phyloP scores from a whole-genome alignment of 495 filamentous ascomycete genomes.

The Neurospora sp. region DNA sequence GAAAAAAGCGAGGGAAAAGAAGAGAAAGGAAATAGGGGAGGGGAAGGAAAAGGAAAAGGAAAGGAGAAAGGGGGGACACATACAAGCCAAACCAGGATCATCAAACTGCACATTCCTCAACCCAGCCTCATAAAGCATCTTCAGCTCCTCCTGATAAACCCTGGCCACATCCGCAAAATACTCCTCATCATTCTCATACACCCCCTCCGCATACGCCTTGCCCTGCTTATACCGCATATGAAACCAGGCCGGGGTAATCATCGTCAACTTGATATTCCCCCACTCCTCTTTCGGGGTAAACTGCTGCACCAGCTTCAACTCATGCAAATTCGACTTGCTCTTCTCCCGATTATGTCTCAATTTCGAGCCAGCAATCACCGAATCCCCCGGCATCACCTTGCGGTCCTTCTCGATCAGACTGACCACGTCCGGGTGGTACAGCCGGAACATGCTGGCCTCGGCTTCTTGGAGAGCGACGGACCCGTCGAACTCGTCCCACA shows the following conservation, averaged over 20 bases:
- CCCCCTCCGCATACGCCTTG: slow-evolving; percentile 53
- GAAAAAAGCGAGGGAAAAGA: neutral
- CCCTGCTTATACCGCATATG: slow-evolving; percentile 65
- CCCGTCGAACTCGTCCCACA: slow-evolving; percentile 68
- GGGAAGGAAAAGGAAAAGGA: neutral
- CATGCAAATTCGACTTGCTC: slow-evolving; percentile 57
- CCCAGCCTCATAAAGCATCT: slow-evolving; percentile 58
- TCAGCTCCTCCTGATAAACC: slow-evolving; percentile 56
- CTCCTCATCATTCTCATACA: slow-evolving; percentile 56
- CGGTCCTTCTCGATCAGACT: slow-evolving; percentile 50
- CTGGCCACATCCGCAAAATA: slow-evolving; percentile 68
- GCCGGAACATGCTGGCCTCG: slow-evolving; percentile 58
- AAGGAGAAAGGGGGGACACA: slow-evolving; percentile 15
- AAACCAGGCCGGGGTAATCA: slow-evolving; percentile 63
- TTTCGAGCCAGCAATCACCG: slow-evolving; percentile 63
- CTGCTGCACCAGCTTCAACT: slow-evolving; percentile 55
- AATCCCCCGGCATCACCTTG: slow-evolving; percentile 64
- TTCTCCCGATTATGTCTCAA: slow-evolving; percentile 56
- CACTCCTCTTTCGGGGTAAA: slow-evolving; percentile 48
- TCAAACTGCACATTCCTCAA: slow-evolving; percentile 66
- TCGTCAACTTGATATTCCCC: slow-evolving; percentile 59
- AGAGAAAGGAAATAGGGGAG: neutral
- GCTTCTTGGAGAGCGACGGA: slow-evolving; percentile 53
- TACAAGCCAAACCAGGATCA: slow-evolving; percentile 68
- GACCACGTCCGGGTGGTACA: slow-evolving; percentile 71